phyloP scores from a whole-genome alignment of 1,284 basidiomycete genomes.

The Trichosporon faecale region DNA sequence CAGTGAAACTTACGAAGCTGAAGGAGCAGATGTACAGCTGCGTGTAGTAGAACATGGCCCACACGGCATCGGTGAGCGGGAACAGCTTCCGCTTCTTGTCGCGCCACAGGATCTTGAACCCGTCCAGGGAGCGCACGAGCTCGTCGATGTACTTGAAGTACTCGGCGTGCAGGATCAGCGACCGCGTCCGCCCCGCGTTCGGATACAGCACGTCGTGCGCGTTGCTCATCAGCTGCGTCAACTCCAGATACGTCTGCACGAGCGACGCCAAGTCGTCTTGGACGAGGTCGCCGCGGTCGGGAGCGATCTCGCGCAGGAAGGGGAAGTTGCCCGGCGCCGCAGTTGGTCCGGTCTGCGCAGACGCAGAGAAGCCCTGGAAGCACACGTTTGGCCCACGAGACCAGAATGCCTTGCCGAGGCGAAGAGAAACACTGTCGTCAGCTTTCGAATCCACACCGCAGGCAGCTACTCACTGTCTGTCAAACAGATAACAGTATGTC shows the following conservation, averaged over 20 bases:
- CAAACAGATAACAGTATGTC: conserved; percentile 53
- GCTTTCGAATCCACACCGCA: conserved; percentile 12
- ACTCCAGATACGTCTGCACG: conserved; percentile 50
- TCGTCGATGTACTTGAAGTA: conserved; percentile 52
- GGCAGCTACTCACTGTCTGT: conserved; percentile 39
- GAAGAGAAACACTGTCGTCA: conserved; percentile 40
- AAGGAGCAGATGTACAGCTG: conserved; percentile 51
- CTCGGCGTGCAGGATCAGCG: conserved; percentile 46
- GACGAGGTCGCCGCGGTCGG: conserved; percentile 16
- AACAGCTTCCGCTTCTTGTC: conserved; percentile 46
- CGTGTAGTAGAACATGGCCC: conserved; percentile 48
- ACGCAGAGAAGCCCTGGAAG: conserved; percentile 50
- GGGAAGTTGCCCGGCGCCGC: conserved; percentile 49
- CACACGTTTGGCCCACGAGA: conserved; percentile 50
- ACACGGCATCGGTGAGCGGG: conserved; percentile 43
- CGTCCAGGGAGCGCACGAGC: conserved; percentile 46
- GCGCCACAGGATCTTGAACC: conserved; percentile 47
- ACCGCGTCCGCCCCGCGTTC: conserved; percentile 44
- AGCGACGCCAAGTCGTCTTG: conserved; percentile 47
- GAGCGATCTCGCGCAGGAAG: conserved; percentile 37
- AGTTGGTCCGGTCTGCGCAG: conserved; percentile 47
- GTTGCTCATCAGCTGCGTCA: conserved; percentile 51
- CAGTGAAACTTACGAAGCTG: conserved; percentile 43
- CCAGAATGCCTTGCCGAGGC: conserved; percentile 52
- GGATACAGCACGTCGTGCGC: conserved; percentile 52